These are phyloP conservation scores for Aspergillus eucalypticola DNA, from an alignment of 2,329 filamentous ascomycete species.

Conservation along the genomic window DNA sequence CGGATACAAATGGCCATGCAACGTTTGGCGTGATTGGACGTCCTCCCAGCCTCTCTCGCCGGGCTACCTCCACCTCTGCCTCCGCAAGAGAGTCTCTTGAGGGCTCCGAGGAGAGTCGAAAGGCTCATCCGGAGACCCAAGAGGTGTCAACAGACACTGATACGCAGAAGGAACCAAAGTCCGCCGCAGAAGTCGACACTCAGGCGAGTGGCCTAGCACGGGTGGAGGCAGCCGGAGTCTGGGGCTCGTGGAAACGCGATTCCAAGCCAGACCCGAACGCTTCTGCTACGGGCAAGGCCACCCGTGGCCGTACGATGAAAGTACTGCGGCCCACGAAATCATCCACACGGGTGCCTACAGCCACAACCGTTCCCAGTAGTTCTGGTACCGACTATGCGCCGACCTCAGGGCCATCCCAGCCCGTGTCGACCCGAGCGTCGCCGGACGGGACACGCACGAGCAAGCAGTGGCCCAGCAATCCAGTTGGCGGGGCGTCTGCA, in stretches of 20 bases:
- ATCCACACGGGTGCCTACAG: slow-evolving; percentile 41
- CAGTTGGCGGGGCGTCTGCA: slow-evolving; percentile 86
- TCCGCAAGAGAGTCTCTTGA: slow-evolving; percentile 26
- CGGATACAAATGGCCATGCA: slow-evolving; percentile 24
- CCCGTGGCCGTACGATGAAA: slow-evolving; percentile 74
- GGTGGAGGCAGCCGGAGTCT: slow-evolving; percentile 57
- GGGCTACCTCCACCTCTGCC: slow-evolving; percentile 28
- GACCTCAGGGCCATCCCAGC: slow-evolving; percentile 14
- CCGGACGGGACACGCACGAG: slow-evolving; percentile 33
- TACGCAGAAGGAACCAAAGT: slow-evolving; percentile 23
- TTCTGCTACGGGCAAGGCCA: slow-evolving; percentile 62
- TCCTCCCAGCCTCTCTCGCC: slow-evolving; percentile 25
- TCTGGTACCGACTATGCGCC: slow-evolving; percentile 16
- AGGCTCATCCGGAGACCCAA: slow-evolving; percentile 15
- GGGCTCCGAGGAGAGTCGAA: slow-evolving; percentile 27
- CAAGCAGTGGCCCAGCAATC: slow-evolving; percentile 68
- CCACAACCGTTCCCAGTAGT: slow-evolving; percentile 19
- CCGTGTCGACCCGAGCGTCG: slow-evolving; percentile 23
- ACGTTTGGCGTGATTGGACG: slow-evolving; percentile 38
- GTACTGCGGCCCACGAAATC: slow-evolving; percentile 77
- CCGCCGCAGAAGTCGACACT: slow-evolving; percentile 31
- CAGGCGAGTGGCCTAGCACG: slow-evolving; percentile 29
- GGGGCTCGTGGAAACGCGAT: slow-evolving; percentile 68
- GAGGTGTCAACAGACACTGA: slow-evolving; percentile 15
- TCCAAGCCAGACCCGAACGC: slow-evolving; percentile 30